Percentiles rank a stretch among this genome's conserved stretches.
Evolutionary conservation across 148 eudicot species (phyloP).

Genomic region (Camellia lanceoleosa): DNA sequence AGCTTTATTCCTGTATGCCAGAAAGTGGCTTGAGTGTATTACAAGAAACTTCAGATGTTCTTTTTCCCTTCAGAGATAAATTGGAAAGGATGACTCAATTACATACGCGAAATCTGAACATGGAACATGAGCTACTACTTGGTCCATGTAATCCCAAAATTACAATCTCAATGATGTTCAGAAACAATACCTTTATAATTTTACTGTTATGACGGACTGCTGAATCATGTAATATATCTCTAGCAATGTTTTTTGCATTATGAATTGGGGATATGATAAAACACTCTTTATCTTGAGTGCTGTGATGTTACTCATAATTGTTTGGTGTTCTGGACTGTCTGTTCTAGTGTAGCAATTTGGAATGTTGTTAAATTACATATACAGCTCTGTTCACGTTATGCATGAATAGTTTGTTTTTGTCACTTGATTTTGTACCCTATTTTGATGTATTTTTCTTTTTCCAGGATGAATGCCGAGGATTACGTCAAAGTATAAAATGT

Average conservation of each 20-base stretch:
- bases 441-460: conserved; percentile 25
- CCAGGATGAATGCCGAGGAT: conserved; percentile 86
- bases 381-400: neutral
- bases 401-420: neutral
- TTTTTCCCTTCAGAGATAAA: neutral
- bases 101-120: neutral
- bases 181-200: neutral
- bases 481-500: conserved; percentile 82
- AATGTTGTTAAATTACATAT: neutral
- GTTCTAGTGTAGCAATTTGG: neutral
- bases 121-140: neutral
- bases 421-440: conserved; percentile 9
- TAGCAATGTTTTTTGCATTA: neutral
- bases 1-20: too few species aligned
- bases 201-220: neutral
- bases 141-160: neutral
- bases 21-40: neutral
- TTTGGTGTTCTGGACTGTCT: conserved; percentile 3
- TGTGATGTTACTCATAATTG: neutral
- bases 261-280: neutral
- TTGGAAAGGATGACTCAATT: neutral
- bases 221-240: neutral
- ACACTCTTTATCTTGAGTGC: neutral
- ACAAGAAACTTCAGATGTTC: neutral
- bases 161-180: neutral